Conservation (phyloP, 2,329 filamentous ascomycete species). For the Elsinoe arachidis region DNA sequence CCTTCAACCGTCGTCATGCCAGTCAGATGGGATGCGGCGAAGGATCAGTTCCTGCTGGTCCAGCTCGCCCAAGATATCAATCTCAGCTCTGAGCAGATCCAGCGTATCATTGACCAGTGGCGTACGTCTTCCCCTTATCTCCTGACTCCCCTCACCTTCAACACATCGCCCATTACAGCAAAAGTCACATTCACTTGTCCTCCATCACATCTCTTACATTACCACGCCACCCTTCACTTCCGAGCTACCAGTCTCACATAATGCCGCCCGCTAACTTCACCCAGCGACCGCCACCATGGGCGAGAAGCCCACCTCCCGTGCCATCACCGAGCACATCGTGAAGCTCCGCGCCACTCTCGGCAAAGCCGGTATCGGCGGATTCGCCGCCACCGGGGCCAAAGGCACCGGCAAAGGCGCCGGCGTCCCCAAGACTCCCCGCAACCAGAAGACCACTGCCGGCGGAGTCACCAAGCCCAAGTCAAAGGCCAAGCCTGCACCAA, state of each 20-base stretch:
- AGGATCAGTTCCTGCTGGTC: conserved; percentile 15
- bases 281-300: conserved; percentile 12
- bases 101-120: conserved; percentile 13
- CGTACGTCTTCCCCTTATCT: conserved; percentile 13
- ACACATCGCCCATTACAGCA: no score
- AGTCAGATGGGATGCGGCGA: conserved; percentile 15
- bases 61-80: conserved; percentile 13
- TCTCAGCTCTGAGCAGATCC: background rate
- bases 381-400: background rate
- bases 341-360: conserved; percentile 12
- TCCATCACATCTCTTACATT: no score
- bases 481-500: background rate
- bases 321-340: conserved; percentile 16
- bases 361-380: background rate
- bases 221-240: no score
- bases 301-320: conserved; percentile 14
- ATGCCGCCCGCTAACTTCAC: background rate
- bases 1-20: conserved; percentile 6
- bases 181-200: no score
- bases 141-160: no score
- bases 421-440: background rate
- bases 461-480: background rate
- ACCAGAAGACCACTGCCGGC: background rate
- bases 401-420: background rate
- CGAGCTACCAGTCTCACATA: no score